phyloP scores from a whole-genome alignment of 148 eudicot genomes.

The Amaranthus cruentus region DNA sequence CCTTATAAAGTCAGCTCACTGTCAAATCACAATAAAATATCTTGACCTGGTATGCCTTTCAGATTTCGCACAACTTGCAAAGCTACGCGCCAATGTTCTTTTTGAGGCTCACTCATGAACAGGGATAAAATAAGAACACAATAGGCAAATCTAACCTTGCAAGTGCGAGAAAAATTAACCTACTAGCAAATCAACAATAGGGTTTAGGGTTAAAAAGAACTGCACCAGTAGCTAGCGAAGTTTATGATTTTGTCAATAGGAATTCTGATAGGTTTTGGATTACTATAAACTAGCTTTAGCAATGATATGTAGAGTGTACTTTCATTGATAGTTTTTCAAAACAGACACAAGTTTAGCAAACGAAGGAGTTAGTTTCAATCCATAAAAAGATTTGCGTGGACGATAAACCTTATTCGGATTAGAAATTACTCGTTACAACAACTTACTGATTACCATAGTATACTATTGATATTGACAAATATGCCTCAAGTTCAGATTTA shows the following conservation, averaged over 20 bases:
- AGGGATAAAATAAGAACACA: background rate
- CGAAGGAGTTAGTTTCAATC: no score
- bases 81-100: background rate
- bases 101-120: background rate
- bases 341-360: no score
- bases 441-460: no score
- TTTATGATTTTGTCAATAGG: background rate
- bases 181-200: background rate
- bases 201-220: background rate
- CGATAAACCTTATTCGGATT: no score
- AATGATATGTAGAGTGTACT: background rate
- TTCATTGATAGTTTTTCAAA: background rate
- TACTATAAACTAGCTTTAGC: background rate
- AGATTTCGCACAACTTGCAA: background rate
- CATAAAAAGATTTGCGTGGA: no score
- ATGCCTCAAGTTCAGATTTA: no score
- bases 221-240: background rate
- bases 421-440: no score
- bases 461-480: no score
- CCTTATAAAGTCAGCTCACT: background rate
- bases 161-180: background rate
- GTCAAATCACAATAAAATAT: background rate
- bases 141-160: background rate
- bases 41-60: background rate
- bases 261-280: background rate